Evolutionary conservation across 2,329 filamentous ascomycete genomes (phyloP).

Genomic region (Lasiodiplodia theobromae): DNA sequence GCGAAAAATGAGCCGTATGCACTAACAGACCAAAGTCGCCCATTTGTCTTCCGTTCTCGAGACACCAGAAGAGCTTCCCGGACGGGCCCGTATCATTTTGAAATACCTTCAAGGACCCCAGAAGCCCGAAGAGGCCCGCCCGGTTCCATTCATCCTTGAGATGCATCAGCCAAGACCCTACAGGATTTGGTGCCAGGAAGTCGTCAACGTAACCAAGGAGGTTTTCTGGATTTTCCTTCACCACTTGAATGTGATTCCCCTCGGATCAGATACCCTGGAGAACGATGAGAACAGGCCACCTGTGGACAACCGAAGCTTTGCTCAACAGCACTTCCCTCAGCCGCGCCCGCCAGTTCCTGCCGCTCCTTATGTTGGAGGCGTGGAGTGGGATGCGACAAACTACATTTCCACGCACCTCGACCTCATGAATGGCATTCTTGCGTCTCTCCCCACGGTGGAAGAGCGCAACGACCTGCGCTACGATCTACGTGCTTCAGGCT

Average conservation of each 20-base stretch:
- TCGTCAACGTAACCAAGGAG: slow-evolving; percentile 91
- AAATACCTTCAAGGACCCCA: slow-evolving; percentile 82
- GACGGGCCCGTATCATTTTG: slow-evolving; percentile 76
- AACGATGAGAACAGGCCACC: background rate
- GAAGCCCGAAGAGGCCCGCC: slow-evolving; percentile 73
- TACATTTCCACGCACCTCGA: slow-evolving; percentile 93
- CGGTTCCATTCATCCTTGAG: slow-evolving; percentile 84
- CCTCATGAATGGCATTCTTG: slow-evolving; percentile 87
- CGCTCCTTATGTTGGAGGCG: slow-evolving; percentile 93
- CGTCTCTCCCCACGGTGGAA: slow-evolving; percentile 72
- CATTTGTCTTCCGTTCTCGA: slow-evolving; percentile 72
- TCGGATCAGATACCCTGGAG: slow-evolving; percentile 52
- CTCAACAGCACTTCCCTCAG: slow-evolving; percentile 78
- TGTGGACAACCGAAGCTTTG: slow-evolving; percentile 48
- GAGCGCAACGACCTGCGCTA: slow-evolving; percentile 81
- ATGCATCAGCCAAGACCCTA: slow-evolving; percentile 90
- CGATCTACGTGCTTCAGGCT: slow-evolving; percentile 82
- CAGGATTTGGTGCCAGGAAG: slow-evolving; percentile 91
- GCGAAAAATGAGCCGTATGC: background rate
- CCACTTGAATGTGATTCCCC: slow-evolving; percentile 83
- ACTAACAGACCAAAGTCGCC: slow-evolving; percentile 61
- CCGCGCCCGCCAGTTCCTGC: slow-evolving; percentile 90
- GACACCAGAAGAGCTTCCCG: slow-evolving; percentile 62
- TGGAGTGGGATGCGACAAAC: slow-evolving; percentile 98
- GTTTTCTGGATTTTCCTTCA: slow-evolving; percentile 99